Evolutionary conservation across 345 rosid genomes (phyloP), one percentile per base, ranked within the genome.

Genomic region (Pistacia integerrima): DNA sequence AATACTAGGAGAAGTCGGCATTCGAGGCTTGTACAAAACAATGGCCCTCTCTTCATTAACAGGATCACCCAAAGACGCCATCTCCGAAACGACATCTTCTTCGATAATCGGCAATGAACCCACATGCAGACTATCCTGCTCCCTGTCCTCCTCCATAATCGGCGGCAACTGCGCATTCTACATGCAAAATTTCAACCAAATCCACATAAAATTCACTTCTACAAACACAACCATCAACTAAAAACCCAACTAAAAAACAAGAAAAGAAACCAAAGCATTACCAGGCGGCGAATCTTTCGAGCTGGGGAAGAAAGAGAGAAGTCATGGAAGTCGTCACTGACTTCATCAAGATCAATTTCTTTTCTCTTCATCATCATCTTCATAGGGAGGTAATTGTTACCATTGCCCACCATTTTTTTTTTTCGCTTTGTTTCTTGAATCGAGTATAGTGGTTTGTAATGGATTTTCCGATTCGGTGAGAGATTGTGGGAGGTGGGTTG

Each of bases 281-380:
- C 97, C 90, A 92, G 83, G 22, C 97, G 94, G 67, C 96, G 94
- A 78, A 90, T 91, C 82, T 92, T 94, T 20, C 82, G 77, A 51
- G 94, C 92, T 5, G 95, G 98, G 64, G 97, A 86, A 61, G 94
- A 89, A 25, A 90, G 87, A 12, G 94, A 88, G 82, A 93, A 93
- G 77, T 93, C 93, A 49, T 91, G 87, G 86, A 92, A 92, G 1
- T 94, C 97, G n/a, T 94, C 90, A 79, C 83, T 84, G 16, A 89
- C 87, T 46, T 82, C 85, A 28, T 88, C 97, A 4, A 92, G 80
- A 4, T 89, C 97, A 17, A 92, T 76, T 3, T 89, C 84, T 79
- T 90, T 92, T 76, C 87, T 81, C 84, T 81, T 91, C 80, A 80
- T 79, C 80, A 78, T 79, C 77, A 46, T 55, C 63, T 81, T 75